These are phyloP conservation scores for Lecanosticta acicola DNA, from an alignment of 2,329 filamentous ascomycete species.

Conservation along the genomic window DNA sequence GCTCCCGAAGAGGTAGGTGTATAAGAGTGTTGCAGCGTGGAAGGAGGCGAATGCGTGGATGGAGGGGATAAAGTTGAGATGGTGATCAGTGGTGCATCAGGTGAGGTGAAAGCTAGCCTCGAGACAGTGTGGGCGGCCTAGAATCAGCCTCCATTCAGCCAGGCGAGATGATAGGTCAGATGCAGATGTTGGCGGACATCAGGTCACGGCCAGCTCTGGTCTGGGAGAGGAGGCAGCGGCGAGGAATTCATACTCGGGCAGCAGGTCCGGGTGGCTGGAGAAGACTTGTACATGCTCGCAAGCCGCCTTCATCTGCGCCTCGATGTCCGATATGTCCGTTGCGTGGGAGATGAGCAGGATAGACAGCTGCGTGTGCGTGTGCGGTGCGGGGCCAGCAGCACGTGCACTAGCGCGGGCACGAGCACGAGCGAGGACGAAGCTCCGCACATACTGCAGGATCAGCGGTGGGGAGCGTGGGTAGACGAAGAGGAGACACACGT, in stretches of 20 bases:
- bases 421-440: slow-evolving; percentile 21
- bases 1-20: no score
- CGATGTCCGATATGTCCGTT: slow-evolving; percentile 36
- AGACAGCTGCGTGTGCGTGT: slow-evolving; percentile 1
- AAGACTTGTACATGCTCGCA: slow-evolving; percentile 12
- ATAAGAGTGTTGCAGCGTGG: no score
- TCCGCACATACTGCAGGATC: slow-evolving; percentile 41
- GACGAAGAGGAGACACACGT: slow-evolving; percentile 44
- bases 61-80: no score
- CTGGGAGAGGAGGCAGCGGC: slow-evolving; percentile 13
- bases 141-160: background rate
- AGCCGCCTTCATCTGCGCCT: slow-evolving; percentile 5
- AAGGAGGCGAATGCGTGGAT: no score
- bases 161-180: no score
- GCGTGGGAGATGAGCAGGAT: slow-evolving; percentile 42
- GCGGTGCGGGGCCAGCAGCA: background rate
- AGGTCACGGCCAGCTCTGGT: background rate
- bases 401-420: background rate
- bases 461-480: slow-evolving; percentile 48
- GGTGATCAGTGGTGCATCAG: no score
- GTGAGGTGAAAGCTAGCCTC: no score
- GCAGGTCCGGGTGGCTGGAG: slow-evolving; percentile 11
- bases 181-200: no score
- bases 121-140: no score
- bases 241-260: slow-evolving; percentile 17